Evolutionary conservation across 164 flowering plant species (phyloP).

Genomic region (Chloranthus sessilifolius): DNA sequence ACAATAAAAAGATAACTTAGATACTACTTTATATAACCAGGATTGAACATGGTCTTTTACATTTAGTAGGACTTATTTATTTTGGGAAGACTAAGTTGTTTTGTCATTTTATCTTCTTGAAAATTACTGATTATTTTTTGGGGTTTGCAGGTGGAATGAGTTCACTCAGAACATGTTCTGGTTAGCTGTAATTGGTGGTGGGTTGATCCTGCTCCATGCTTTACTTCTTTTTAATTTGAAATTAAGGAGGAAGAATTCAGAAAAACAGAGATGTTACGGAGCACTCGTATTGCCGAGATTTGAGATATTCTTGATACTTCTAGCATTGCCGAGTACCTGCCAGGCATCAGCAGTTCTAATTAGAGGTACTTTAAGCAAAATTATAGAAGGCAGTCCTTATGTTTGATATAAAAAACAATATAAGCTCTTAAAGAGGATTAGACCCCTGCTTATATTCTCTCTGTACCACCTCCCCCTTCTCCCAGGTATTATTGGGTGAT

Average conservation of each 20-base stretch:
- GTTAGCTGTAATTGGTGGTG: conserved; percentile 70
- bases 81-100: too few species aligned
- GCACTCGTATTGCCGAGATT: conserved; percentile 77
- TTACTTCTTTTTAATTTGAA: conserved; percentile 42
- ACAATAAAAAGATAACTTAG: too few species aligned
- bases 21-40: too few species aligned
- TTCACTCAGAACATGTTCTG: conserved; percentile 82
- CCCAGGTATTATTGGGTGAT: too few species aligned
- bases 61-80: too few species aligned
- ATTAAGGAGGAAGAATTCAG: conserved; percentile 31
- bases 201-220: conserved; percentile 59
- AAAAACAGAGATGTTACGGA: conserved; percentile 41
- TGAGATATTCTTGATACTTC: conserved; percentile 69
- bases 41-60: too few species aligned
- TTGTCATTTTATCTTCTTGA: neutral
- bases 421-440: too few species aligned
- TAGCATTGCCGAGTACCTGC: conserved; percentile 73
- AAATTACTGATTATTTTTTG: neutral
- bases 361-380: conserved; percentile 60
- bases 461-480: too few species aligned
- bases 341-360: conserved; percentile 61
- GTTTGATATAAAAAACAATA: too few species aligned
- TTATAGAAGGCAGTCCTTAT: too few species aligned
- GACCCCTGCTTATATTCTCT: too few species aligned
- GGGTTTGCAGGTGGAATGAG: conserved; percentile 61